Base-by-base conservation (phyloP, 2,329 filamentous ascomycete genomes). In the Dactylellina haptotyla region DNA sequence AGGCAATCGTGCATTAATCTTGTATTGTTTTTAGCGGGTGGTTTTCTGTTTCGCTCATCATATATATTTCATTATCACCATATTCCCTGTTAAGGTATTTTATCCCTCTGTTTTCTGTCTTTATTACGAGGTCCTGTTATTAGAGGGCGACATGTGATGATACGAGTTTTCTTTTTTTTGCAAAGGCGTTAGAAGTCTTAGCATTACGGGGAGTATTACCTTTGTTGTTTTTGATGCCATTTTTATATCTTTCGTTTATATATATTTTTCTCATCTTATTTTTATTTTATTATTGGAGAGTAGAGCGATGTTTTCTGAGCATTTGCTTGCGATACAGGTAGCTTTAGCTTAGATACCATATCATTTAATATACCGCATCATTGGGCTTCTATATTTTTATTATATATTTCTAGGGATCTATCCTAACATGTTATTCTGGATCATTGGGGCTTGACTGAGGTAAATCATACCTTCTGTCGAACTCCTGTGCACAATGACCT, bases 21-120 rank as follows among this genome's bases (percentile, higher is more conserved):
- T 72, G 67, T 59, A 39, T 39, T 50, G 58, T 72, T 46, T 65
- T 72, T 72, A 72, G 67, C 67, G 67, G 45, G 51, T 57, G 51
- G 48, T 25, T 54, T 23, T 53, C 26, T 41, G n/a, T 6, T 23
- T 48, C 12, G 10, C 25, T 48, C 10, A 23, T 25, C 8, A 5
- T 20, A 23, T 48, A 48, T 53, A 3, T 26, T 26, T 43, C 34
- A 26, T 8, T 57, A 18, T 50, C 9, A 26, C 20, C 20, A 23
- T 37, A 41, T 56, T 43, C 16, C 18, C 20, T 26, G 10, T 56
- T 9, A n/a, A 28, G 34, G 20, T n/a, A 16, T 37, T 58, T 43
- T 32, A 12, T 37, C 4, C 14, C 41, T 16, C 9, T 2, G 26
- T 58, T 43, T 58, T 58, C 39, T 14, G 28, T 45, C n/a, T 37